Evolutionary conservation across 148 eudicot genomes (phyloP).

Genomic region (Pouteria glomerata): DNA sequence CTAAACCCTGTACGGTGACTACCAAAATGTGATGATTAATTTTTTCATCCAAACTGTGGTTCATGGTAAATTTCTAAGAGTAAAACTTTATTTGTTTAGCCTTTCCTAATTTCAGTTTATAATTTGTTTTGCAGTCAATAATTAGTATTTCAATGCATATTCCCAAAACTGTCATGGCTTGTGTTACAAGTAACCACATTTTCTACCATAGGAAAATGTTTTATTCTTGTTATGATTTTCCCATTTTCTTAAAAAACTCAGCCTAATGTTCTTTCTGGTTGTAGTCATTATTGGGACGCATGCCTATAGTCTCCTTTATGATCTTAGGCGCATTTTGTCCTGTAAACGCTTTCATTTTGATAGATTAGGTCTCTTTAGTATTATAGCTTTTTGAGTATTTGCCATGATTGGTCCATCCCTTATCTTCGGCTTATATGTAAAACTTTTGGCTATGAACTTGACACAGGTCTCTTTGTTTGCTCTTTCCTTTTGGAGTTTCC

Average conservation of each 20-base stretch:
- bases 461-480: slow-evolving; percentile 88
- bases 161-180: not conserved
- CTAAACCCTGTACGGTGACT: too few species aligned
- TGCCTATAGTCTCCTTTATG: not conserved
- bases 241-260: not conserved
- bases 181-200: not conserved
- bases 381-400: not conserved
- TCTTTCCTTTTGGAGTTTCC: slow-evolving; percentile 92
- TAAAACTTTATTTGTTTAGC: not conserved
- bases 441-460: slow-evolving; percentile 31
- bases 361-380: not conserved
- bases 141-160: not conserved
- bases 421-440: slow-evolving; percentile 13
- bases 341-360: not conserved
- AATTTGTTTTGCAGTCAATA: not conserved
- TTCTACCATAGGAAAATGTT: not conserved
- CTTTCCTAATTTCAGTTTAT: not conserved
- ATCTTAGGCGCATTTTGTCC: not conserved
- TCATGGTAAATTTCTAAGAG: too few species aligned
- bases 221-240: not conserved
- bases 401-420: slow-evolving; percentile 3
- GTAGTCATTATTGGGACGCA: not conserved
- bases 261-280: not conserved
- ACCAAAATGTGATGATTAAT: too few species aligned
- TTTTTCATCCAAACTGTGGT: too few species aligned